Evolutionary conservation across 129 eudicot genomes (phyloP).

Genomic region (Deinandra increscens): DNA sequence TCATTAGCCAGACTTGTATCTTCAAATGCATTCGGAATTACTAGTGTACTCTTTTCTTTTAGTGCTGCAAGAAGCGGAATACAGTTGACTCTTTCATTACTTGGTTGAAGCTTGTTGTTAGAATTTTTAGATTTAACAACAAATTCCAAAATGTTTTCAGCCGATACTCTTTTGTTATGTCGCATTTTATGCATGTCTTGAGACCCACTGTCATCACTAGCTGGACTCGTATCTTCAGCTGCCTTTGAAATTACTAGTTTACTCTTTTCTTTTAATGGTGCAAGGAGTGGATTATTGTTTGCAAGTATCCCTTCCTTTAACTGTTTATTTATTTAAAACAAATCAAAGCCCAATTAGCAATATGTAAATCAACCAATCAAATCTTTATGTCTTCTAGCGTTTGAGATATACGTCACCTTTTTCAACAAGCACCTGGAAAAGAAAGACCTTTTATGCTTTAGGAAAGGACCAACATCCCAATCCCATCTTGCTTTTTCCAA

Average conservation of each 20-base stretch:
- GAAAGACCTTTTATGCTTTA: conserved; percentile 48
- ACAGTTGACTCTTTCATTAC: background rate
- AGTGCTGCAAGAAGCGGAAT: too few relatives aligned
- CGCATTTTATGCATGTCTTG: conserved; percentile 16
- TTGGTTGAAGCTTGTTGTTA: background rate
- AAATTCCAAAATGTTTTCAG: conserved; percentile 3
- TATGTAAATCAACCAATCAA: conserved; percentile 4
- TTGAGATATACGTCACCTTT: conserved; percentile 45
- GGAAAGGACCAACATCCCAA: conserved; percentile 47
- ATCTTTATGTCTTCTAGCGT: background rate
- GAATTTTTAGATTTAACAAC: conserved; percentile 11
- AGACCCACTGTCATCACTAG: background rate
- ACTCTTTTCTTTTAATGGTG: conserved; percentile 59
- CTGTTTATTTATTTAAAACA: conserved; percentile 36
- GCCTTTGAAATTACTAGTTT: conserved; percentile 31
- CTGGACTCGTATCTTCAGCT: background rate
- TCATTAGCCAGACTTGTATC: conserved; percentile 14
- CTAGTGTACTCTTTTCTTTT: too few relatives aligned
- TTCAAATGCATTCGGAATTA: background rate
- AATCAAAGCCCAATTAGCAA: conserved; percentile 7
- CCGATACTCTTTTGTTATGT: background rate
- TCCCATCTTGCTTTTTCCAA: conserved; percentile 48
- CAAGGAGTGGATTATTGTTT: conserved; percentile 46
- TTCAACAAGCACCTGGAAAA: conserved; percentile 48
- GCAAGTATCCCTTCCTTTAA: conserved; percentile 60